A percentile compares a stretch with the other conserved stretches of the same genome.
These are phyloP conservation scores for Moesziomyces parantarcticus DNA, from an alignment of 1,284 basidiomycete genomes.

Conservation along the genomic window DNA sequence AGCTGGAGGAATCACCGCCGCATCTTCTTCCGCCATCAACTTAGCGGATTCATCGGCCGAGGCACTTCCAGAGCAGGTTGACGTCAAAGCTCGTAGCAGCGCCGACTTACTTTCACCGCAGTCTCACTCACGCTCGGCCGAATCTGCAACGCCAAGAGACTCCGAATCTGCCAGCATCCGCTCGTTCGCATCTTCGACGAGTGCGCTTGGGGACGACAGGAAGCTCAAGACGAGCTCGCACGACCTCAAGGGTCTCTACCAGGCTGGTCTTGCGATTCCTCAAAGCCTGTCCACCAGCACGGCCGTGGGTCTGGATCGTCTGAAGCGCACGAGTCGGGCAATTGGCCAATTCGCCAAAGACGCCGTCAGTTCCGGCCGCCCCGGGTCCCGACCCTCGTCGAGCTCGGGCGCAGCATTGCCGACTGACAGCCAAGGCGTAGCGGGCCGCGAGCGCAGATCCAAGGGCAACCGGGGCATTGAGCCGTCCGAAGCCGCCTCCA, in stretches of 20 bases:
- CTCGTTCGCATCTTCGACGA: constrained; percentile 10
- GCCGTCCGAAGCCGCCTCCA: constrained; percentile 38
- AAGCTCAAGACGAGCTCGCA: constrained; percentile 24
- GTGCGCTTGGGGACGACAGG: constrained; percentile 1
- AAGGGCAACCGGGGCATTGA: constrained; percentile 42
- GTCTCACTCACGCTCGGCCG: neutral
- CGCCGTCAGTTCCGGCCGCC: constrained; percentile 11
- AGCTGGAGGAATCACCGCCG: constrained; percentile 30
- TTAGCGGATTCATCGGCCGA: neutral
- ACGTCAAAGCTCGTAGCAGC: neutral
- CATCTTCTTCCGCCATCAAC: constrained; percentile 16
- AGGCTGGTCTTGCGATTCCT: constrained; percentile 31
- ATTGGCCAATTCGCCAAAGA: constrained; percentile 39
- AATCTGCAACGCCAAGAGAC: neutral
- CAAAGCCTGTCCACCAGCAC: constrained; percentile 33
- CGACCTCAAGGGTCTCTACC: constrained; percentile 38
- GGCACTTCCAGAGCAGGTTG: neutral
- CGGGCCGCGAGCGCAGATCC: constrained; percentile 15
- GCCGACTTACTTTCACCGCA: constrained; percentile 6
- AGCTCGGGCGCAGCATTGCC: constrained; percentile 3
- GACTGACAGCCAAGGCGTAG: constrained; percentile 17
- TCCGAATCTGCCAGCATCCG: constrained; percentile 17
- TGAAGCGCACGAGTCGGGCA: constrained; percentile 28
- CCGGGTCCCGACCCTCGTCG: constrained; percentile 14
- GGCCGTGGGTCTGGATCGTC: constrained; percentile 37